Conservation (phyloP, 176 grass and related monocot species). For the Canna indica region DNA sequence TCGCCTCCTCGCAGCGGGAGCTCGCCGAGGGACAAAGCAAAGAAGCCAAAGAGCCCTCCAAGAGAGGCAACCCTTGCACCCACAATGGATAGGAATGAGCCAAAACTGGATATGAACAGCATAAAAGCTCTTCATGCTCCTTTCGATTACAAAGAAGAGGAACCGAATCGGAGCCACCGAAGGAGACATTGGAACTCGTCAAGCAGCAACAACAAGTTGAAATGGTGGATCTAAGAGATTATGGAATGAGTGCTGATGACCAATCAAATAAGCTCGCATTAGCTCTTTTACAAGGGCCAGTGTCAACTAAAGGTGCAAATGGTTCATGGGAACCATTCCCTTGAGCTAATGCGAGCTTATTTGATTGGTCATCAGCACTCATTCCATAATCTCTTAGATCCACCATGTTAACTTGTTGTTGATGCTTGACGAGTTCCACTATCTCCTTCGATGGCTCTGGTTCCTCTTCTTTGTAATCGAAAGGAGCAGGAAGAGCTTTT, state of each 20-base stretch:
- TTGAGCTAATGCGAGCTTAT: neutral
- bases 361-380: too few relatives aligned
- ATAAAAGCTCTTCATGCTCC: conserved; percentile 88
- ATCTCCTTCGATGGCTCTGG: too few relatives aligned
- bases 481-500: too few relatives aligned
- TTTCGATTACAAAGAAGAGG: conserved; percentile 62
- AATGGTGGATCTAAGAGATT: conserved; percentile 71
- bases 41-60: conserved; percentile 56
- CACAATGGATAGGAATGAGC: conserved; percentile 39
- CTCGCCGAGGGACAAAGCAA: conserved; percentile 70
- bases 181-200: conserved; percentile 53
- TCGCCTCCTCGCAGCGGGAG: too few relatives aligned
- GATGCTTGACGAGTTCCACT: too few relatives aligned
- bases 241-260: conserved; percentile 46
- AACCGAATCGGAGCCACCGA: conserved; percentile 45
- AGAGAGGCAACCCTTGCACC: conserved; percentile 49
- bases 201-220: conserved; percentile 45
- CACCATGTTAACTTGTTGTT: too few relatives aligned
- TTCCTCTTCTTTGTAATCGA: too few relatives aligned
- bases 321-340: conserved; percentile 77
- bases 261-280: conserved; percentile 79
- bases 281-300: conserved; percentile 67
- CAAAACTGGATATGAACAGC: conserved; percentile 59
- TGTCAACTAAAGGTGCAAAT: conserved; percentile 46
- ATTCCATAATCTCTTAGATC: too few relatives aligned